phyloP scores from a whole-genome alignment of 2,329 filamentous ascomycete species.

The Talaromyces sp. region DNA sequence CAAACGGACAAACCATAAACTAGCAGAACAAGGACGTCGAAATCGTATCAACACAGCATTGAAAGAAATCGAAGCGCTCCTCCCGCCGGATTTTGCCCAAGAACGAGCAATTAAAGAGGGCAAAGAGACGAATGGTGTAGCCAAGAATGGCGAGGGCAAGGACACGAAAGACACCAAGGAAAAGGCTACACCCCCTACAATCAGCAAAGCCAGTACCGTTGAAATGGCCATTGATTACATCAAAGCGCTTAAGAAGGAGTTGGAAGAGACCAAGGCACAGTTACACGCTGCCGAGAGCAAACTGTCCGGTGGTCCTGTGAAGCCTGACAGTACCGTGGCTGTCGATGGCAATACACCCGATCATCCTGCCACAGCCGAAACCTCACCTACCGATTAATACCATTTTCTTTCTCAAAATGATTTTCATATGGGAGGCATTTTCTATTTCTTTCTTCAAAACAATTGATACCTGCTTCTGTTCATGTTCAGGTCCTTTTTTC shows the following conservation, averaged over 20 bases:
- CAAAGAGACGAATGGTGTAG: slow-evolving; percentile 43
- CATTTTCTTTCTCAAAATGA: neutral
- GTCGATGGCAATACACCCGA: neutral
- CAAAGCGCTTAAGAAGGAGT: slow-evolving; percentile 73
- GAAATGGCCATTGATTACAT: slow-evolving; percentile 96
- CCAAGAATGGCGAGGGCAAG: slow-evolving; percentile 42
- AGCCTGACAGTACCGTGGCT: neutral
- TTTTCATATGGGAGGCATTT: neutral
- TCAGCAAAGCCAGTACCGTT: slow-evolving; percentile 96
- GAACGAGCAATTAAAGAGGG: slow-evolving; percentile 37
- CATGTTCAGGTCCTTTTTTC: neutral
- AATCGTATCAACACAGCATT: slow-evolving; percentile 95
- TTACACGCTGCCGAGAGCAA: slow-evolving; percentile 66
- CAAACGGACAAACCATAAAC: slow-evolving; percentile 96
- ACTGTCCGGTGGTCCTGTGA: slow-evolving; percentile 35
- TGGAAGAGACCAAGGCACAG: slow-evolving; percentile 62
- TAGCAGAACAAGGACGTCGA: slow-evolving; percentile 90
- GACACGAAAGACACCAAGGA: slow-evolving; percentile 43
- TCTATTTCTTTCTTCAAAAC: neutral
- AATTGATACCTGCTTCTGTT: neutral
- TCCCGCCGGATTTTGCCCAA: slow-evolving; percentile 60
- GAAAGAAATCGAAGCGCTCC: slow-evolving; percentile 81
- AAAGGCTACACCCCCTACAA: slow-evolving; percentile 56
- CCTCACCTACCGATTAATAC: neutral
- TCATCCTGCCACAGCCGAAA: neutral